Percentiles rank a stretch among this genome's conserved stretches.
These are phyloP conservation scores for Trifolium pratense DNA, from an alignment of 306 rosid species.

Conservation along the genomic window DNA sequence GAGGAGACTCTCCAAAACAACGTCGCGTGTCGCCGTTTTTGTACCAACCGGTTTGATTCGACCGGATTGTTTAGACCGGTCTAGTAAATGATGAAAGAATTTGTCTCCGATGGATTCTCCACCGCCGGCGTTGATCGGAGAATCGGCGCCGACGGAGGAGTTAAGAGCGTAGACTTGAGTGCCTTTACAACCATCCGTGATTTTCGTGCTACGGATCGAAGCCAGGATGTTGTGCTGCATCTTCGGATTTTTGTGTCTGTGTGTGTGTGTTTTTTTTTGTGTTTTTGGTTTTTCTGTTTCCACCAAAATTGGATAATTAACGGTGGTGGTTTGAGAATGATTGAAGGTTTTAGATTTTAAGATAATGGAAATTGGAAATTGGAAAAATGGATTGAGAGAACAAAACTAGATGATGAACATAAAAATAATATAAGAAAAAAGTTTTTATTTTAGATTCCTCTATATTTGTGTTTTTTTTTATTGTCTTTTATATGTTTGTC, in stretches of 20 bases:
- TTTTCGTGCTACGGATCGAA: constrained; percentile 76
- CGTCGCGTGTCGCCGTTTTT: constrained; percentile 32
- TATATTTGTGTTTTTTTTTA: too few relatives aligned
- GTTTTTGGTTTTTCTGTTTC: not conserved
- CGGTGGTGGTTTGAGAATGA: constrained; percentile 8
- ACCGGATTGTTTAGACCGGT: constrained; percentile 49
- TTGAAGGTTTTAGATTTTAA: constrained; percentile 19
- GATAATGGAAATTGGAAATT: not conserved
- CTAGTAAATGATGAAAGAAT: constrained; percentile 58
- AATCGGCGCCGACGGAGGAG: constrained; percentile 40
- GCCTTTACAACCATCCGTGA: constrained; percentile 79
- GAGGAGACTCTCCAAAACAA: constrained; percentile 53
- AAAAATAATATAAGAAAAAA: not conserved
- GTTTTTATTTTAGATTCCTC: too few relatives aligned
- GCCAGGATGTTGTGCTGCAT: constrained; percentile 74
- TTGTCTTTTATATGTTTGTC: too few relatives aligned
- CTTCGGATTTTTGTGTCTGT: constrained; percentile 27
- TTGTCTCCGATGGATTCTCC: constrained; percentile 53
- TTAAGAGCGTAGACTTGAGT: constrained; percentile 72
- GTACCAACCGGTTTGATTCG: constrained; percentile 57
- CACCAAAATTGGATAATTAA: constrained; percentile 14
- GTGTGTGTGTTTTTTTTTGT: not conserved
- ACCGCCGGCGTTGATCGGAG: constrained; percentile 7
- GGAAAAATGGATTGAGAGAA: constrained; percentile 3
- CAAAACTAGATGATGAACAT: not conserved